Percentiles rank a stretch among this genome's conserved stretches.
Evolutionary conservation across 2,329 filamentous ascomycete genomes (phyloP).

Genomic region (Ophiostoma montium): DNA sequence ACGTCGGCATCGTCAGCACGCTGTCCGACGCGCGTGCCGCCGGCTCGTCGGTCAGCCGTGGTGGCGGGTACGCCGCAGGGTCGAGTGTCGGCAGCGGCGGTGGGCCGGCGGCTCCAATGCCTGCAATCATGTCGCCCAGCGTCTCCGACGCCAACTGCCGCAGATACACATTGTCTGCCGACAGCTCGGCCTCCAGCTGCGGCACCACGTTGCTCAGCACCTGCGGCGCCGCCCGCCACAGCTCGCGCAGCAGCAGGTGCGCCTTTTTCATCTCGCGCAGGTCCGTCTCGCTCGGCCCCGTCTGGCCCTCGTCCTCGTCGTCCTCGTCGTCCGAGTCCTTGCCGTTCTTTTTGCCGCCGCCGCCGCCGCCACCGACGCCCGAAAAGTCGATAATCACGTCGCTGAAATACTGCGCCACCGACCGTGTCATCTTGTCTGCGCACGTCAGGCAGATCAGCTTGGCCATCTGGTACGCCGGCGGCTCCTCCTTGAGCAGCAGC

Average conservation of each 20-base stretch:
- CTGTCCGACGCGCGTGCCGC: conserved; percentile 35
- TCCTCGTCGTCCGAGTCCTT: conserved; percentile 30
- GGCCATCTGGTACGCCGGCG: conserved; percentile 90
- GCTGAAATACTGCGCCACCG: conserved; percentile 92
- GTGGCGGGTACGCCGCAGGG: conserved; percentile 70
- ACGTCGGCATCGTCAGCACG: conserved; percentile 67
- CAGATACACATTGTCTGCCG: conserved; percentile 76
- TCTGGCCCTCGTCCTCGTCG: conserved; percentile 44
- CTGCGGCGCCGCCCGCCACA: conserved; percentile 82
- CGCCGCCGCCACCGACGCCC: conserved; percentile 33
- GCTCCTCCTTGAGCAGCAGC: conserved; percentile 72
- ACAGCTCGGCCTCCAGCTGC: conserved; percentile 82
- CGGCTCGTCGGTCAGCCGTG: conserved; percentile 47
- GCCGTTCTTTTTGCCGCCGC: conserved; percentile 17
- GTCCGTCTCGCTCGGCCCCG: conserved; percentile 66
- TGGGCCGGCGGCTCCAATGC: conserved; percentile 81
- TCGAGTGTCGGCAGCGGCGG: conserved; percentile 60
- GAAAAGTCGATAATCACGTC: conserved; percentile 88
- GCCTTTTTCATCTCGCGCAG: conserved; percentile 80
- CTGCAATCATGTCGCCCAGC: conserved; percentile 85
- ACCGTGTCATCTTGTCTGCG: conserved; percentile 86
- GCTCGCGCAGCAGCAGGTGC: conserved; percentile 74
- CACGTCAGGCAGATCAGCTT: conserved; percentile 84
- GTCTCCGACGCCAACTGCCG: conserved; percentile 85
- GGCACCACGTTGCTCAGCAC: conserved; percentile 89